Evolutionary conservation across 2,329 filamentous ascomycete species (phyloP), one percentile per base, ranked within the genome.

Genomic region (Colletotrichum costaricense): DNA sequence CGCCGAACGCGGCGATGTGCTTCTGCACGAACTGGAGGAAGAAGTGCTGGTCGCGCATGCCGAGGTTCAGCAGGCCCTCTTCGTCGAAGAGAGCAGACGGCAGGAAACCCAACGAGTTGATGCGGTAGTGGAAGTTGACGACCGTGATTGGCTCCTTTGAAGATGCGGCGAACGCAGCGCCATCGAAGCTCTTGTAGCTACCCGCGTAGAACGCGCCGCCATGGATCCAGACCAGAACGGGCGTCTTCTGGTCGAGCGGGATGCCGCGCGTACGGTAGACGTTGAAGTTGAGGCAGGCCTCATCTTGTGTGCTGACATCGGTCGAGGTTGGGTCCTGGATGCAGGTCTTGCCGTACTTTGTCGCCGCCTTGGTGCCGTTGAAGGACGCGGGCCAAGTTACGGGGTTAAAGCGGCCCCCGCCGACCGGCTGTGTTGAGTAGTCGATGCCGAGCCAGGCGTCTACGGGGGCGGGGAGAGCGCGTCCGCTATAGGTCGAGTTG

Each of bases 1-100:
- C 92, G 2, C 92, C 92, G 78, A 93, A 94, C 1, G 86, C 83
- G 0, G 83, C 87, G 69, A 93, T 92, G 76, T 93, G 91, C 74
- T 91, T 89, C 8, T 89, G 86, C 0, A 91, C 86, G 91, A 91
- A 93, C 74, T 92, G 77, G 28, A 93, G 80, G 0, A 87, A 90
- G 5, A 90, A 81, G 46, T 89, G 83, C 78, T 93, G 90, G 76
- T 93, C 91, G 0, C 89, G 82, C 5, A 92, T 81, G 5, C 91
- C 91, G 2, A 91, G 78, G 74, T 93, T 93, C 2, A 88, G 78
- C 6, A 87, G 84, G 0, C 89, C 89, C 69, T 90, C 89, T 5
- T 82, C 82, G 3, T 88, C 79, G 42, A 92, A 82, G 76, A 92
- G 88, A 42, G 84, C 84, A 0, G 90, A 90, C 0, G 87, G 84